Conservation (phyloP, 2,329 filamentous ascomycete species). For the Neonectria hederae region DNA sequence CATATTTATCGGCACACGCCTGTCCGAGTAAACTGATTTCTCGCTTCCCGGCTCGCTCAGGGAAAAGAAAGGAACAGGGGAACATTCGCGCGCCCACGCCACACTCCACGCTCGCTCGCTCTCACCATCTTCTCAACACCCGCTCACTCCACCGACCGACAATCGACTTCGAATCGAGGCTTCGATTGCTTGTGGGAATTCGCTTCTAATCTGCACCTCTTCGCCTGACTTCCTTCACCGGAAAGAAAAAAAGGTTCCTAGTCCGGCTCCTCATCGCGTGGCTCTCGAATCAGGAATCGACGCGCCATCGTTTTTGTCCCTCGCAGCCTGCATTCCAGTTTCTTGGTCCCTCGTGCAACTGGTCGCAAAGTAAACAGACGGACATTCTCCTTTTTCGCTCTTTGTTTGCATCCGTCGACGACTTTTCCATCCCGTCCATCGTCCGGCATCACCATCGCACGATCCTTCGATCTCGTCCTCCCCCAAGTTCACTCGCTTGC, state of each 20-base stretch:
- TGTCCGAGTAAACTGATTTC: background rate
- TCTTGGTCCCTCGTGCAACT: background rate
- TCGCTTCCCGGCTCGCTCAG: constrained; percentile 1
- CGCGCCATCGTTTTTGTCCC: constrained; percentile 10
- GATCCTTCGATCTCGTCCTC: constrained; percentile 2
- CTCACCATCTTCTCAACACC: constrained; percentile 2
- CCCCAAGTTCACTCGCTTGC: constrained; percentile 15
- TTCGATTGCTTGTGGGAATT: constrained; percentile 1
- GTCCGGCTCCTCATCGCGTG: constrained; percentile 6
- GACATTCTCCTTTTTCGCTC: background rate
- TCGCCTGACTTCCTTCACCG: background rate
- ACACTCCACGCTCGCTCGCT: constrained; percentile 1
- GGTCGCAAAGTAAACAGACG: constrained; percentile 12
- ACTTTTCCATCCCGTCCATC: background rate
- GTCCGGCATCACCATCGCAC: background rate
- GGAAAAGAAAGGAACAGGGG: constrained; percentile 1
- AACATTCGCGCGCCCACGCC: background rate
- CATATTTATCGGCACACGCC: background rate
- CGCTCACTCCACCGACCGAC: constrained; percentile 1
- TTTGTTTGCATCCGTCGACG: background rate
- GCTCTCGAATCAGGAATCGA: constrained; percentile 5
- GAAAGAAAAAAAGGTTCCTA: constrained; percentile 2
- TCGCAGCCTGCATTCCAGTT: constrained; percentile 34
- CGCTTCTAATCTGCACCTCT: background rate
- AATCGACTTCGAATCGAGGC: background rate